Base-by-base conservation (phyloP, 116 monocot species). In the Trichopus zeylanicus region DNA sequence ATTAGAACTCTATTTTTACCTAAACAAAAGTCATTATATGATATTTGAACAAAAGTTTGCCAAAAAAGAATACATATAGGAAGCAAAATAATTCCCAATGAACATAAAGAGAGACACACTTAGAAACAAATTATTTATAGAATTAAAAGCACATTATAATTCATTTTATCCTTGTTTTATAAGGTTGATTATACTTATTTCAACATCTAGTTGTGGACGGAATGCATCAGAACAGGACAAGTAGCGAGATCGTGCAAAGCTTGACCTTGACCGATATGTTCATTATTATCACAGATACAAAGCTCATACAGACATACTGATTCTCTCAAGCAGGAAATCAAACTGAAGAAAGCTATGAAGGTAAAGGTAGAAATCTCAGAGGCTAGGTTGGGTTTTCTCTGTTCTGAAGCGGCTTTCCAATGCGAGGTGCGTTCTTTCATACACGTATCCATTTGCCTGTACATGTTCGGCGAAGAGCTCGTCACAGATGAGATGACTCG, bases 391-490 rank as follows among this genome's bases (percentile, higher is more conserved):
- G 51, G 51, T 28, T 2, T 18, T 60, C 31, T n/a, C 48, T 31
- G 67, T 31, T n/a, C 13, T 29, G 21, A 30, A 32, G 20, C 49
- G 37, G 23, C 60, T 68, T 4, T 32, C 29, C 10, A 51, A 34
- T 30, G 51, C 38, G 9, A 25, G 68, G 52, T 34, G 26, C 3
- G 60, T 60, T 7, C 60, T 68, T 20, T 27, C 35, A 6, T 20
- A 52, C 20, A 35, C 68, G 24, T 68, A 60, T 27, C 46, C 57
- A 12, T 60, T 68, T 60, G 60, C 60, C 15, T 68, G 24, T 68
- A 68, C 38, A 68, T 68, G 68, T 60, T 68, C 27, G 68, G 59
- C 16, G 52, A 34, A 2, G 67, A 67, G 53, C 64, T 65, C 12
- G 53, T 65, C 35, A 21, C 16, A 10, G 32, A 47, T 38, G 64